phyloP scores from a whole-genome alignment of 495 filamentous ascomycete genomes.

The Chaetomium tenue region DNA sequence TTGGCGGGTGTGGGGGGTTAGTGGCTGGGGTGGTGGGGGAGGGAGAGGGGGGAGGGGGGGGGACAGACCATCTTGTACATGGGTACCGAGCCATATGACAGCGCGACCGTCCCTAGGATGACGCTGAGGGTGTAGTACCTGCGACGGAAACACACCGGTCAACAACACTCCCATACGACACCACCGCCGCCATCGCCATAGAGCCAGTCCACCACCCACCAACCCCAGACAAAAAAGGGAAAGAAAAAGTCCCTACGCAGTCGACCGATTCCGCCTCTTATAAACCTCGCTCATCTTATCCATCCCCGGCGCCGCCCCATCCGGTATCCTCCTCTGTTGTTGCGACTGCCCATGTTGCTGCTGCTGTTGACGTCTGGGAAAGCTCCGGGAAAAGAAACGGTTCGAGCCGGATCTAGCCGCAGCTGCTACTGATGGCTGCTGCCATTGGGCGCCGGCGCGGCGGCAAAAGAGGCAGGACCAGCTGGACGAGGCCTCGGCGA shows the following conservation, averaged over 20 bases:
- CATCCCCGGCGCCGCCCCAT: conserved; percentile 47
- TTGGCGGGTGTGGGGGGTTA: background rate
- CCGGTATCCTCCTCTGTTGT: conserved; percentile 9
- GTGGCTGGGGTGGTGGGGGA: background rate
- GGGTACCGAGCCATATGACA: conserved; percentile 94
- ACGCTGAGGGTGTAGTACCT: conserved; percentile 83
- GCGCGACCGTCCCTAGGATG: conserved; percentile 83
- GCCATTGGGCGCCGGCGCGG: conserved; percentile 22
- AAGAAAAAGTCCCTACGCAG: conserved; percentile 45
- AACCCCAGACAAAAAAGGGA: background rate
- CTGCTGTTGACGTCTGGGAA: conserved; percentile 19
- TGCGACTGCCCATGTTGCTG: conserved; percentile 24
- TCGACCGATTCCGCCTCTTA: conserved; percentile 57
- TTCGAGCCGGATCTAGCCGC: conserved; percentile 9
- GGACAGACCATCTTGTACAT: conserved; percentile 88
- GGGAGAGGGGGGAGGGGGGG: conserved; percentile 7
- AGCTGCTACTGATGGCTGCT: background rate
- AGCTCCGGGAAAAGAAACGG: conserved; percentile 30
- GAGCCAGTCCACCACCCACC: background rate
- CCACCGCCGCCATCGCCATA: conserved; percentile 3
- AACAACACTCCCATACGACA: conserved; percentile 8
- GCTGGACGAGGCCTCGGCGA: conserved; percentile 10
- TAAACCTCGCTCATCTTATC: conserved; percentile 56
- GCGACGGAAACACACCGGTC: background rate
- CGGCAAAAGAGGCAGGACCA: conserved; percentile 29